A percentile compares a stretch with the other conserved stretches of the same genome.
phyloP scores from a whole-genome alignment of 2,329 filamentous ascomycete species.

The Paramyrothecium roridum region DNA sequence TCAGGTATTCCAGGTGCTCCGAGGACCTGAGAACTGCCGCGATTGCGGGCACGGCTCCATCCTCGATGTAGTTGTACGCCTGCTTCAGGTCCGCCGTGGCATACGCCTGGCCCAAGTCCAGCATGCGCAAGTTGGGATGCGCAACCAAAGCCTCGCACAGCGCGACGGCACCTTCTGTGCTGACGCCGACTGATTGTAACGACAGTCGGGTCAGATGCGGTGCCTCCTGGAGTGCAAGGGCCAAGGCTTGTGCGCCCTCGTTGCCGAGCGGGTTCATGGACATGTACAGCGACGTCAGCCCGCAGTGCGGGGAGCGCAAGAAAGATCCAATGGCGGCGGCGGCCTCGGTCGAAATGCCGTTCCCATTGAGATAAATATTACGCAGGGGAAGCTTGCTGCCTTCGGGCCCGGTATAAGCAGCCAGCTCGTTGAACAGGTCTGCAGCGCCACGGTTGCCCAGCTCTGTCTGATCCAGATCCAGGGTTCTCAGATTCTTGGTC shows the following conservation, averaged over 20 bases:
- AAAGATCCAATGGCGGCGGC: constrained; percentile 28
- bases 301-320: constrained; percentile 26
- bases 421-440: constrained; percentile 36
- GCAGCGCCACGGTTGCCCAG: constrained; percentile 44
- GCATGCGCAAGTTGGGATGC: constrained; percentile 29
- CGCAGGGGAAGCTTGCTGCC: constrained; percentile 25
- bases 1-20: constrained; percentile 35
- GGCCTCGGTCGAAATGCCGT: constrained; percentile 26
- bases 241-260: constrained; percentile 24
- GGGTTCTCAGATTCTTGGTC: constrained; percentile 39
- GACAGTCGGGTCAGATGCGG: constrained; percentile 30
- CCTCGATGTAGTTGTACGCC: constrained; percentile 45
- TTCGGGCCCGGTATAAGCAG: constrained; percentile 21
- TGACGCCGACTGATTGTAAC: constrained; percentile 41
- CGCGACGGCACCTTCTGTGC: constrained; percentile 31
- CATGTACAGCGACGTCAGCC: constrained; percentile 31
- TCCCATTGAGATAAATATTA: constrained; percentile 33
- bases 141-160: constrained; percentile 32
- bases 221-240: constrained; percentile 25
- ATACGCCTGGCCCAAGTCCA: constrained; percentile 44
- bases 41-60: constrained; percentile 29
- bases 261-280: constrained; percentile 34
- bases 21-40: constrained; percentile 26
- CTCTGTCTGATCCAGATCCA: constrained; percentile 53
- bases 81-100: constrained; percentile 41